Evolutionary conservation across 805 yeast genomes (phyloP), one percentile per base, ranked within the genome.

Genomic region (Millerozyma miso): DNA sequence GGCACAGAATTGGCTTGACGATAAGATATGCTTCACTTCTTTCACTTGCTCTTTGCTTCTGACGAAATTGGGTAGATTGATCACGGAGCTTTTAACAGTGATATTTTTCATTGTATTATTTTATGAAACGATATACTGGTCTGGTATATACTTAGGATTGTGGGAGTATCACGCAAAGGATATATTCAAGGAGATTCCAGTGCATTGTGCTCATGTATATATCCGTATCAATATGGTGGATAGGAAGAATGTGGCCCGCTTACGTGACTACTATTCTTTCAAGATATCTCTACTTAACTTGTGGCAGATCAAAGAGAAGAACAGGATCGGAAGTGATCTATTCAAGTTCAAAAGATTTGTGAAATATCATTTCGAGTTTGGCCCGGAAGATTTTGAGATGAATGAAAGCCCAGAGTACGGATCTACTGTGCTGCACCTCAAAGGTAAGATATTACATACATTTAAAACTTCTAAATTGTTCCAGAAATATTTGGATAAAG

Each of bases 181-280:
- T 42, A 76, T 79, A 19, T 84, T 84, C 56, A 71, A 74, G n/a
- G 85, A 84, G 36, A 75, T 79, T 19, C 93, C 91, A 0, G 81
- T 82, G 5, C 91, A 84, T 58, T 85, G 89, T 62, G 89, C 93
- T 0, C 88, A 85, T 59, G 69, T 84, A 1, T 79, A 79, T 47
- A 75, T 80, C 4, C 62, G 76, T 19, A 67, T 84, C 39, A 75
- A 79, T 42, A 54, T 79, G 2, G 44, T 61, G 1, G 46, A 54
- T 4, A 31, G 42, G 20, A 41, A 43, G 0, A 53, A 59, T 33
- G 7, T 48, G 12, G 49, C 42, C 1, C 44, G 54, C 17, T 52
- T 64, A 14, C 44, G 55, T 15, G 53, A 57, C 17, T 67, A 66
- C 46, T 69, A 66, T 48, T 35, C 33, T 12, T 48, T 61, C 37